Percentiles rank a stretch among this genome's conserved stretches.
Evolutionary conservation across 169 alveolate genomes (phyloP).

Genomic region (Eimeria falciformis): DNA sequence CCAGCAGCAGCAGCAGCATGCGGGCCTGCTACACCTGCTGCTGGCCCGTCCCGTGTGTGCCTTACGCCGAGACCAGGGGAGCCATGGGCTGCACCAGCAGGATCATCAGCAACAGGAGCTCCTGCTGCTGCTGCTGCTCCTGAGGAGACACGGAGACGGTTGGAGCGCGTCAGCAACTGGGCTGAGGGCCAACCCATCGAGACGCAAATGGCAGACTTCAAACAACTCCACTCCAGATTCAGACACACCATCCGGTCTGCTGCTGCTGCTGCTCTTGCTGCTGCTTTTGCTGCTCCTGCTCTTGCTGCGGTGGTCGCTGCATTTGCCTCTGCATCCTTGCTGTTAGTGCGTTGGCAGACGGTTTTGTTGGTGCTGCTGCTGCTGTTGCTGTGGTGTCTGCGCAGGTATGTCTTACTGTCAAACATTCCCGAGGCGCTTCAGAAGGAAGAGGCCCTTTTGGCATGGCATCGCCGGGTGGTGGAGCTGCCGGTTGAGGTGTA

Average conservation of each 20-base stretch:
- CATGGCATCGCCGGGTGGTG: conserved; percentile 25
- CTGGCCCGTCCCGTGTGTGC: conserved; percentile 13
- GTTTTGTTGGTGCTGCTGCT: background rate
- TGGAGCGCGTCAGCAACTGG: conserved; percentile 40
- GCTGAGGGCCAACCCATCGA: conserved; percentile 10
- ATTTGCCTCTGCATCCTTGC: background rate
- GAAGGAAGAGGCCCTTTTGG: conserved; percentile 5
- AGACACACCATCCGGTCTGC: conserved; percentile 52
- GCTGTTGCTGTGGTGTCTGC: background rate
- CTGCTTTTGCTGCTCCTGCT: conserved; percentile 25
- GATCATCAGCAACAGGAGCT: background rate
- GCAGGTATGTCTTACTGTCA: conserved; percentile 20
- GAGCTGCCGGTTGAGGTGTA: conserved; percentile 23
- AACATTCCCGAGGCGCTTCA: background rate
- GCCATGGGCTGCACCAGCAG: conserved; percentile 17
- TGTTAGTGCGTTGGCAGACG: background rate
- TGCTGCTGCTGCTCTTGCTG: conserved; percentile 41
- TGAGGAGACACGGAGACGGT: background rate
- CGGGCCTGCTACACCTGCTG: background rate
- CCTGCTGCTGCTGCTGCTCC: background rate
- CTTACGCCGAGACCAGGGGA: conserved; percentile 39
- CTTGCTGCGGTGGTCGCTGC: background rate
- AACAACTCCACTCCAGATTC: conserved; percentile 21
- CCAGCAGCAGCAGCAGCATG: background rate
- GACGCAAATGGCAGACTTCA: conserved; percentile 29